Percentiles rank a stretch among this genome's conserved stretches.
Conservation (phyloP, 2,329 filamentous ascomycete genomes). For the Cladosporium sp. region DNA sequence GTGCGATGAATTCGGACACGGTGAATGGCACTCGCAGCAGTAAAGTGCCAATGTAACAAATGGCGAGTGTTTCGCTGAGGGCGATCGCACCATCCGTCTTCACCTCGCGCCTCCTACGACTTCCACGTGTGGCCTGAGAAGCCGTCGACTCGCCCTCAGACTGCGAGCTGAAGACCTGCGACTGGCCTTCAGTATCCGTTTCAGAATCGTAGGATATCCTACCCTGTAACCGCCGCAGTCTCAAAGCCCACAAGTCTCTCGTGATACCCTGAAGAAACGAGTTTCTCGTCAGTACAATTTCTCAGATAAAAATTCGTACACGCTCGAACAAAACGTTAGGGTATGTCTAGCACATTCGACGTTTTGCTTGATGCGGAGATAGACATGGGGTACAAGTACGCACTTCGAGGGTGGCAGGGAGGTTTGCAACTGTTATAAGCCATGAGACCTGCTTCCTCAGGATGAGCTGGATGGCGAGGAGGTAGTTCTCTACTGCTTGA, state of each 20-base stretch:
- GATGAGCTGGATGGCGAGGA: slow-evolving; percentile 80
- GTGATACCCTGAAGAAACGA: slow-evolving; percentile 52
- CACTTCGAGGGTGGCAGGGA: slow-evolving; percentile 71
- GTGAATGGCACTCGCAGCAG: slow-evolving; percentile 73
- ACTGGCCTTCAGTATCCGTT: slow-evolving; percentile 32
- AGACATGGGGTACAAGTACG: slow-evolving; percentile 1
- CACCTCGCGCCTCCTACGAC: slow-evolving; percentile 32
- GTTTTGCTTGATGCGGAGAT: neutral
- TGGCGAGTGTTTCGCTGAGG: slow-evolving; percentile 67
- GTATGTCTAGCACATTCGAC: slow-evolving; percentile 6
- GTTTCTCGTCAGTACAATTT: slow-evolving; percentile 15
- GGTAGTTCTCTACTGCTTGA: slow-evolving; percentile 69
- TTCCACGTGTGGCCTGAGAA: slow-evolving; percentile 31
- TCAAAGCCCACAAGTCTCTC: slow-evolving; percentile 79
- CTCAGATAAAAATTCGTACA: neutral
- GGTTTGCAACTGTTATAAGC: slow-evolving; percentile 62
- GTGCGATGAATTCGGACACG: slow-evolving; percentile 65
- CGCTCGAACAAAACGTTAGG: neutral
- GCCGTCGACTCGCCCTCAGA: slow-evolving; percentile 44
- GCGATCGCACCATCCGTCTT: slow-evolving; percentile 52
- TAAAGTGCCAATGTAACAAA: slow-evolving; percentile 76
- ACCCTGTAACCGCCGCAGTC: slow-evolving; percentile 56
- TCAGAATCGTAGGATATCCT: slow-evolving; percentile 33
- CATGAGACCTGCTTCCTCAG: slow-evolving; percentile 76
- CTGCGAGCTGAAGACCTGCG: slow-evolving; percentile 58